Evolutionary conservation across 2,329 filamentous ascomycete species (phyloP), one percentile per base, ranked within the genome.

Genomic region (Cytospora mali): DNA sequence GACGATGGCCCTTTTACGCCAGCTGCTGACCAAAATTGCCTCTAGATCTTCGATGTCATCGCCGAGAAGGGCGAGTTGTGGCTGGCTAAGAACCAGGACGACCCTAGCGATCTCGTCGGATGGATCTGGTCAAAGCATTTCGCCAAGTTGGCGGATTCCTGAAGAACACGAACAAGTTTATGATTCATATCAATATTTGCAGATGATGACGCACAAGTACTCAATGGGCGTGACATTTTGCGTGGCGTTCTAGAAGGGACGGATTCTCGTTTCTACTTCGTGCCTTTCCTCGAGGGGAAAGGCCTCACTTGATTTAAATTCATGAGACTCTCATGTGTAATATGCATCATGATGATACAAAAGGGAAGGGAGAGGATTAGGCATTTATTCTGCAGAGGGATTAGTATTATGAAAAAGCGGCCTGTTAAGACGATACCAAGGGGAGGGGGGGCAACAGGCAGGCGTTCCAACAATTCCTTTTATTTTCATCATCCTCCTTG

Each of bases 81-180:
- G 95, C 86, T 99, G 62, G 95, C 95, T 58, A 92, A 92, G 75
- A 99, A 99, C 73, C 95, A 99, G 77, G 95, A 99, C 72, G 95
- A 99, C 75, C 80, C 87, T 1, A 82, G 80, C 13, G 85, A 90
- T 67, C 84, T 88, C 67, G 88, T 98, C 35, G 95, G 95, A 57
- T 99, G 95, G 95, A 97, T 99, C 71, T 99, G 95, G 95, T 96
- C 93, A 71, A 97, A 97, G 76, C 95, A 99, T 78, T 99, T 99
- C 81, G 90, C 90, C 58, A 86, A 85, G 72, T 72, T 87, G 66
- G 84, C 84, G 55, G 84, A 86, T 71, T 76, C 77, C 58, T 66
- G 31, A 62, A 53, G 18, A n/a, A 50, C 29, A 42, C 28, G 4
- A 55, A 46, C 49, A 31, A 18, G 21, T 27, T 23, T 10, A 14